Evolutionary conservation across 2,329 filamentous ascomycete genomes (phyloP), one percentile per base, ranked within the genome.

Genomic region (Neonectria sp.): DNA sequence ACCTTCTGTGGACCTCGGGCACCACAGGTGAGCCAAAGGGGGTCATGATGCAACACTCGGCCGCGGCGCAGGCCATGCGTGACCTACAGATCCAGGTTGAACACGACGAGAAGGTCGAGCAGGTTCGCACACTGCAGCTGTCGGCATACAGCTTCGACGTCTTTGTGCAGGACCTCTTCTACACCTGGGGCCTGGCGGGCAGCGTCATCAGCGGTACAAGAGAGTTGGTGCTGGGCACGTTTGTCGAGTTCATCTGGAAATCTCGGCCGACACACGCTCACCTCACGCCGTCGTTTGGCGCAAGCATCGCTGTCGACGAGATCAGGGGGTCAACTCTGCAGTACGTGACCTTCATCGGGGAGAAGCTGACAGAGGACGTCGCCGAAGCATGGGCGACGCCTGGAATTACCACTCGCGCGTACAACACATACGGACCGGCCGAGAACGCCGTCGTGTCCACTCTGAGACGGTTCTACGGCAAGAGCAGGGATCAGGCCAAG

Each of bases 141-240:
- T 81, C 79, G 2, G 71, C 77, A 21, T 80, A 78, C 64, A 82
- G 76, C 24, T 83, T 83, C 55, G 81, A 83, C 63, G 81, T 82
- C 12, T 83, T 80, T 31, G 87, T 91, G 0, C 90, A 91, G 71
- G 90, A 91, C 69, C 88, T 91, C 12, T 91, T 92, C 75, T 90
- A 89, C 73, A 82, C 89, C 2, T 90, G 89, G 86, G 82, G 86
- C 64, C 81, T 80, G n/a, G 89, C 89, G 7, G 89, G 90, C 78
- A 85, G 84, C 33, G 78, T 92, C n/a, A 89, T 88, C 73, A 86
- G 88, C 27, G 86, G 86, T 0, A 84, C 82, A 1, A 88, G 89
- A 64, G 87, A 90, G 61, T 79, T 87, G 17, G 78, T 91, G 4
- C 87, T 89, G 63, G 81, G 82, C 51, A 84, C 90, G 67, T 82